phyloP scores from a whole-genome alignment of 2,329 filamentous ascomycete genomes.

The Cytospora schulzeri region DNA sequence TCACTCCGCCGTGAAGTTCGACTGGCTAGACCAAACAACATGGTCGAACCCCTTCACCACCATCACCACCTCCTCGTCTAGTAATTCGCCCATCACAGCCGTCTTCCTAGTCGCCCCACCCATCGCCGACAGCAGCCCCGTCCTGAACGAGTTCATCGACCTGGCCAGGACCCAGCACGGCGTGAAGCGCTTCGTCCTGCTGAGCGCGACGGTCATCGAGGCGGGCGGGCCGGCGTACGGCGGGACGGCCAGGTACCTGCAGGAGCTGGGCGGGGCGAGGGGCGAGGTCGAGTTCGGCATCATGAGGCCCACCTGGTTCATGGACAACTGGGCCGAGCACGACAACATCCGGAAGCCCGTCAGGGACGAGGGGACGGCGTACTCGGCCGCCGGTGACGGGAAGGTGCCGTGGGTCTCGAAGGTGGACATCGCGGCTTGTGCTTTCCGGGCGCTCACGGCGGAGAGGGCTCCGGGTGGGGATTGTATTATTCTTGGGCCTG shows the following conservation, averaged over 20 bases:
- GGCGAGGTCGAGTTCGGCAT: conserved; percentile 45
- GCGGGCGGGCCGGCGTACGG: conserved; percentile 41
- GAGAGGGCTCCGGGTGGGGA: conserved; percentile 45
- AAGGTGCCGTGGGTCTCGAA: conserved; percentile 50
- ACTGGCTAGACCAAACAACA: conserved; percentile 48
- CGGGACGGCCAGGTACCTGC: conserved; percentile 42
- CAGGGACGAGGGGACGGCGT: conserved; percentile 43
- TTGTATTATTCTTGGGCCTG: conserved; percentile 40
- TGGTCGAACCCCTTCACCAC: conserved; percentile 40
- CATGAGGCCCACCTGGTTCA: conserved; percentile 51
- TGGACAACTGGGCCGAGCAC: conserved; percentile 48
- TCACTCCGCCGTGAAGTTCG: conserved; percentile 41
- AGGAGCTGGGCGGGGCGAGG: conserved; percentile 38
- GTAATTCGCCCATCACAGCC: conserved; percentile 35
- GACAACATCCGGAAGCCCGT: conserved; percentile 35
- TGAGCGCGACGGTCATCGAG: conserved; percentile 42
- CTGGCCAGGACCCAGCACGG: conserved; percentile 39
- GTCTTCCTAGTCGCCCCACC: conserved; percentile 46
- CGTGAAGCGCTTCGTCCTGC: conserved; percentile 47
- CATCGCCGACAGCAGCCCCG: conserved; percentile 35
- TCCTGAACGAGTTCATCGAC: conserved; percentile 46
- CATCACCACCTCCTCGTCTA: conserved; percentile 14
- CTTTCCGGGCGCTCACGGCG: conserved; percentile 43
- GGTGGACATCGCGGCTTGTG: conserved; percentile 50
- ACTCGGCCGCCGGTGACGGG: conserved; percentile 46